Evolutionary conservation across 331 rosid genomes (phyloP).

Genomic region (Quercus tomentella): DNA sequence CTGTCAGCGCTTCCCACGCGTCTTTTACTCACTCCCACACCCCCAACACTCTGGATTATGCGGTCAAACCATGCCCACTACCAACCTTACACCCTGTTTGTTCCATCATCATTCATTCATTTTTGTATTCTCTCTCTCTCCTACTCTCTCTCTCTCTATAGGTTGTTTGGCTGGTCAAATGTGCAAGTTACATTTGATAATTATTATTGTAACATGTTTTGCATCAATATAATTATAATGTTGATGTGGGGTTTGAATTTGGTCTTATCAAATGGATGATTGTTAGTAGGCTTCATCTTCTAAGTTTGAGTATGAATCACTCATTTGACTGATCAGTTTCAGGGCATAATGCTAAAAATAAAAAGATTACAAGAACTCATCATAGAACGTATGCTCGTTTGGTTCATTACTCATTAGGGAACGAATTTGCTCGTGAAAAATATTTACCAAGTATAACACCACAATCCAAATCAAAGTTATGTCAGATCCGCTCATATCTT

Average conservation of each 20-base stretch:
- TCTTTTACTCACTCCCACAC: constrained; percentile 34
- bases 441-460: too few relatives aligned
- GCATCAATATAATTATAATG: background rate
- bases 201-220: too few relatives aligned
- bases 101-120: background rate
- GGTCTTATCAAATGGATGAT: background rate
- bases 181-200: background rate
- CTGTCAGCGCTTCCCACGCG: constrained; percentile 46
- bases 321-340: too few relatives aligned
- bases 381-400: too few relatives aligned
- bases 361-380: too few relatives aligned
- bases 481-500: background rate
- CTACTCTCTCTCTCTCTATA: background rate
- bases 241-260: background rate
- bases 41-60: constrained; percentile 36
- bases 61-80: constrained; percentile 27
- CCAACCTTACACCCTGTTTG: constrained; percentile 4
- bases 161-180: background rate
- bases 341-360: too few relatives aligned
- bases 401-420: too few relatives aligned
- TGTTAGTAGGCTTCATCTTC: background rate
- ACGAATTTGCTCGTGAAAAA: too few relatives aligned
- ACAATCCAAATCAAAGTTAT: too few relatives aligned
- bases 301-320: too few relatives aligned
- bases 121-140: background rate